phyloP scores from a whole-genome alignment of 2,329 filamentous ascomycete genomes.

The Tolypocladium capitatum region DNA sequence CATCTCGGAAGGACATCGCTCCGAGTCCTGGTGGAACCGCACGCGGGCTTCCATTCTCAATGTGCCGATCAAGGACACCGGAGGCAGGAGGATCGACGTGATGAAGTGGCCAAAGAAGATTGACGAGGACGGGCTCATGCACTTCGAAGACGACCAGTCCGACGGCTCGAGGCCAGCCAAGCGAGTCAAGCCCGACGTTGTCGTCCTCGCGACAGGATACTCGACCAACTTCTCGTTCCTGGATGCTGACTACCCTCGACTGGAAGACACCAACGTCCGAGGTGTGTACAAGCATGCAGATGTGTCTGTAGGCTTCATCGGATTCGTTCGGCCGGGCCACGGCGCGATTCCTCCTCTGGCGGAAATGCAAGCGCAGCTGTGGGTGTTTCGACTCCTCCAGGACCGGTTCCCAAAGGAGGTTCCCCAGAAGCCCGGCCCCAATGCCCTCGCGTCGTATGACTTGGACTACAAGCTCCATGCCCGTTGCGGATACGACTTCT shows the following conservation, averaged over 20 bases:
- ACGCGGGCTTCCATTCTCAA: slow-evolving; percentile 25
- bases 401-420: slow-evolving; percentile 11
- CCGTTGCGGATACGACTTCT: slow-evolving; percentile 19
- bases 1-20: slow-evolving; percentile 23
- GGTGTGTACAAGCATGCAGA: slow-evolving; percentile 33
- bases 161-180: slow-evolving; percentile 15
- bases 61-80: slow-evolving; percentile 23
- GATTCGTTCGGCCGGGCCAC: slow-evolving; percentile 31
- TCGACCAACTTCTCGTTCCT: slow-evolving; percentile 27
- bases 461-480: slow-evolving; percentile 26
- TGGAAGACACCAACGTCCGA: slow-evolving; percentile 36
- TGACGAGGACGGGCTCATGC: slow-evolving; percentile 20
- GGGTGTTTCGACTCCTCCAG: slow-evolving; percentile 27
- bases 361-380: slow-evolving; percentile 35
- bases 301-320: slow-evolving; percentile 29
- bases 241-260: slow-evolving; percentile 23
- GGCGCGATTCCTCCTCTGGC: slow-evolving; percentile 34
- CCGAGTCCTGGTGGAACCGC: slow-evolving; percentile 17
- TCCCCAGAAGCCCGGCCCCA: slow-evolving; percentile 2
- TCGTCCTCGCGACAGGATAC: slow-evolving; percentile 36
- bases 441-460: slow-evolving; percentile 20
- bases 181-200: slow-evolving; percentile 25
- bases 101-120: slow-evolving; percentile 28
- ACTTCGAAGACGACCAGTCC: slow-evolving; percentile 18
- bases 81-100: slow-evolving; percentile 27